Percentiles rank a stretch among this genome's conserved stretches.
These are phyloP conservation scores for Mycena vulgaris DNA, from an alignment of 768 basidiomycete species.

Conservation along the genomic window DNA sequence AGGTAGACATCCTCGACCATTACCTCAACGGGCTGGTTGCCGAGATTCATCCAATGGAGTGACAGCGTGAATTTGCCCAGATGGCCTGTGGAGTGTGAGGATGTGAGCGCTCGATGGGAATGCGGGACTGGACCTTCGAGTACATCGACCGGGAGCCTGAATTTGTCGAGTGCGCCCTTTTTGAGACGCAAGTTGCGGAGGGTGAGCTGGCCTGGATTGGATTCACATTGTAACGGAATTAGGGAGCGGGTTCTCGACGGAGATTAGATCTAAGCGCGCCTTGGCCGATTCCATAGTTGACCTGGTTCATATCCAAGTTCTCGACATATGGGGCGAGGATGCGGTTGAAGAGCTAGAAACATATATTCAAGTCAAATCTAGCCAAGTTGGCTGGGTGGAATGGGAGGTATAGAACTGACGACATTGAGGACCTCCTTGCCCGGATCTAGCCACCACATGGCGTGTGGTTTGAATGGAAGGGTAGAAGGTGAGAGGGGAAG, in stretches of 20 bases:
- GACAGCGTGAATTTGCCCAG: conserved; percentile 90
- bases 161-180: conserved; percentile 95
- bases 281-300: conserved; percentile 93
- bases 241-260: conserved; percentile 16
- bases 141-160: conserved; percentile 95
- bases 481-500: not conserved
- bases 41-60: conserved; percentile 91
- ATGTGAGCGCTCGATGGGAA: conserved; percentile 7
- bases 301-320: conserved; percentile 94
- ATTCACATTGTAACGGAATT: conserved; percentile 16
- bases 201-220: conserved; percentile 75
- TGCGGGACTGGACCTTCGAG: conserved; percentile 75
- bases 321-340: conserved; percentile 96
- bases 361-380: not conserved
- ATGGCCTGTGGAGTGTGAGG: conserved; percentile 67
- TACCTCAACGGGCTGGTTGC: conserved; percentile 92
- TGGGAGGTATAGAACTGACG: conserved; percentile 61
- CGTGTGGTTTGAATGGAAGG: not conserved
- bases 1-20: conserved; percentile 95
- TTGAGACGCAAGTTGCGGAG: conserved; percentile 89
- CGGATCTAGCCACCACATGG: conserved; percentile 91
- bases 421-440: conserved; percentile 89
- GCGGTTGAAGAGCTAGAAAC: conserved; percentile 81
- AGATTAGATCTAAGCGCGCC: conserved; percentile 58
- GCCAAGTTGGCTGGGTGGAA: not conserved